phyloP scores from a whole-genome alignment of 306 rosid species.

The Inga laurina region DNA sequence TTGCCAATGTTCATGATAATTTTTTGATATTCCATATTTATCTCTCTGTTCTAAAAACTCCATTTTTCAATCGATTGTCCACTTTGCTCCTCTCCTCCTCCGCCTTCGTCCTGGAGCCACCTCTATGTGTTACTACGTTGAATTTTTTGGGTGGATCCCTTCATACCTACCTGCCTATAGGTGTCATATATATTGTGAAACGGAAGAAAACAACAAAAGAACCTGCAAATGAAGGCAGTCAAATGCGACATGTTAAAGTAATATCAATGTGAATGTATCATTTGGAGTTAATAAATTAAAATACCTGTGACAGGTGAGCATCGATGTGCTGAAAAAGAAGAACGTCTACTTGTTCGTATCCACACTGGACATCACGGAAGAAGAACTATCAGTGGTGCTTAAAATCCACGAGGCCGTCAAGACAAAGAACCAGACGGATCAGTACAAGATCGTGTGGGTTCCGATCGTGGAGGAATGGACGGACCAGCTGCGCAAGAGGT shows the following conservation, averaged over 20 bases:
- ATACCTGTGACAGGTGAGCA: constrained; percentile 32
- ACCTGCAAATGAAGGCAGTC: background rate
- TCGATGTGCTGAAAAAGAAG: constrained; percentile 45
- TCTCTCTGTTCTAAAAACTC: too few relatives aligned
- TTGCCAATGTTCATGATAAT: too few relatives aligned
- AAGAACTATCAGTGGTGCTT: constrained; percentile 40
- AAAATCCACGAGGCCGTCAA: constrained; percentile 44
- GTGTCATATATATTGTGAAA: background rate
- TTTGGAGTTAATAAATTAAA: background rate
- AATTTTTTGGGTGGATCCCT: background rate
- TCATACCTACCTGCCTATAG: background rate
- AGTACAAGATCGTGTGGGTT: constrained; percentile 66
- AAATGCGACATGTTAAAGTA: too few relatives aligned
- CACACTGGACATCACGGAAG: constrained; percentile 48
- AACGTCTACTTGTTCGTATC: constrained; percentile 53
- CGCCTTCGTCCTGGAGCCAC: too few relatives aligned
- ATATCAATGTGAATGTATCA: background rate
- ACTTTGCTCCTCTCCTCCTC: too few relatives aligned
- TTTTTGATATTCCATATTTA: too few relatives aligned
- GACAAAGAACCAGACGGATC: constrained; percentile 14
- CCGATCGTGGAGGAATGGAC: constrained; percentile 64
- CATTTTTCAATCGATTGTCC: too few relatives aligned
- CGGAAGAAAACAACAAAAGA: background rate
- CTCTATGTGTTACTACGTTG: too few relatives aligned
- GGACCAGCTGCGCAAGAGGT: constrained; percentile 48